A percentile compares a stretch with the other conserved stretches of the same genome.
Conservation (phyloP, 2,329 filamentous ascomycete genomes). For the Penicillium sp. region DNA sequence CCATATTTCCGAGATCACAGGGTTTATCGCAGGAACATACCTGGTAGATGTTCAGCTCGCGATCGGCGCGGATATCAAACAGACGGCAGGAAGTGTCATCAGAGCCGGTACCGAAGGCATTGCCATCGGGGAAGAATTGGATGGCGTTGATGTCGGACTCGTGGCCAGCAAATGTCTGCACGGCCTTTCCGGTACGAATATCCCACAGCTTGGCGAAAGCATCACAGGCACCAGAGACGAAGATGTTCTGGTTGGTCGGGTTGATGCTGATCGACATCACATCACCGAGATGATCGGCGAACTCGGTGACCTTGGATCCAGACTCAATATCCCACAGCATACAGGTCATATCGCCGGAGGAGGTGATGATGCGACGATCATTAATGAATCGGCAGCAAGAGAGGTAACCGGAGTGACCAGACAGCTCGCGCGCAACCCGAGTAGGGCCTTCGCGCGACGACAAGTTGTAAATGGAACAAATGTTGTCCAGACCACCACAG, state of each 20-base stretch:
- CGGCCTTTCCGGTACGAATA: slow-evolving; percentile 95
- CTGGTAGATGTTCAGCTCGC: slow-evolving; percentile 69
- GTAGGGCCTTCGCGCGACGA: slow-evolving; percentile 97
- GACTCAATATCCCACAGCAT: slow-evolving; percentile 99
- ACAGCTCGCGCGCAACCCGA: slow-evolving; percentile 90
- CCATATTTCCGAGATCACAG: neutral
- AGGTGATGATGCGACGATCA: slow-evolving; percentile 95
- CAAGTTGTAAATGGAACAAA: slow-evolving; percentile 99
- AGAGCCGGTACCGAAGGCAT: slow-evolving; percentile 96
- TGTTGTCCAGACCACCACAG: slow-evolving; percentile 98
- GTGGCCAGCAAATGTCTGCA: slow-evolving; percentile 97
- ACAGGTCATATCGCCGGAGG: slow-evolving; percentile 98
- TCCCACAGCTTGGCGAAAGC: slow-evolving; percentile 99
- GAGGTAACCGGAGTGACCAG: slow-evolving; percentile 94
- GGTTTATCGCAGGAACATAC: slow-evolving; percentile 41
- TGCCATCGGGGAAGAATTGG: slow-evolving; percentile 98
- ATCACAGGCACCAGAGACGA: slow-evolving; percentile 98
- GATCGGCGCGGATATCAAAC: slow-evolving; percentile 95
- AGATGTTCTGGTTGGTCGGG: slow-evolving; percentile 98
- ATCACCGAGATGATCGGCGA: slow-evolving; percentile 95
- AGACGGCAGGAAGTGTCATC: slow-evolving; percentile 96
- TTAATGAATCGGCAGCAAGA: slow-evolving; percentile 99
- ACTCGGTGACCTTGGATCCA: slow-evolving; percentile 94
- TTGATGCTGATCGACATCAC: slow-evolving; percentile 99
- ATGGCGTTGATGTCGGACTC: slow-evolving; percentile 99